Base-by-base conservation (phyloP, 2,329 filamentous ascomycete species). In the Colletotrichum orchidophilum region DNA sequence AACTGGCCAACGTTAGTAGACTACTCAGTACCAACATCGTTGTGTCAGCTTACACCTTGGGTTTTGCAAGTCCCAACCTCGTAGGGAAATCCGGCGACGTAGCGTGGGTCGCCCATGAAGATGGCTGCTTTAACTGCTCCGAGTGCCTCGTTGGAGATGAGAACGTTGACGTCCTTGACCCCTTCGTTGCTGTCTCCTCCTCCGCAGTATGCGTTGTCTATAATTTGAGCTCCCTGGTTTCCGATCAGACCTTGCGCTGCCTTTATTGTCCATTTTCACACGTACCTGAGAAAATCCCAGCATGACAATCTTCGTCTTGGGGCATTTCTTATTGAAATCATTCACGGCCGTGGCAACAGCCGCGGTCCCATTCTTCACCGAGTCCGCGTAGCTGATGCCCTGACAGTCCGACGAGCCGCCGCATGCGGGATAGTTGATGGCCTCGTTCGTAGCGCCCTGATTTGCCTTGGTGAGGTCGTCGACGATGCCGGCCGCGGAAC, bases 121-220 rank as follows among this genome's bases (percentile, higher is more conserved):
- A 92, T 91, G 15, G 86, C 88, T 0, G 88, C 91, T 79, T 90
- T 91, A 74, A 92, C 86, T 76, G 86, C 85, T 3, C 79, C 81
- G 8, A 90, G 79, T 3, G 88, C 87, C 6, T 81, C 82, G 0
- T 84, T 81, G 2, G 81, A 82, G 5, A 88, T 78, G 2, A 81
- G 80, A 1, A 85, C 80, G 0, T 82, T 81, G 1, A 85, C 83
- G 57, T 83, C 83, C 1, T 81, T 78, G 71, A 84, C 83, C 29
- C 84, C 83, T 59, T 84, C 78, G 24, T 83, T 85, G 0, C 81
- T 76, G 31, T 87, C 86, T 0, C 83, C 84, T 35, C 89, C 90
- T n/a, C 90, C 89, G 71, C 89, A 92, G 54, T 91, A 78, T 2
- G 89, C 89, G 73, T 90, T 89, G 74, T 92, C 89, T 80, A 90